Evolutionary conservation across 805 yeast genomes (phyloP).

Genomic region (Sugiyamaella americana): DNA sequence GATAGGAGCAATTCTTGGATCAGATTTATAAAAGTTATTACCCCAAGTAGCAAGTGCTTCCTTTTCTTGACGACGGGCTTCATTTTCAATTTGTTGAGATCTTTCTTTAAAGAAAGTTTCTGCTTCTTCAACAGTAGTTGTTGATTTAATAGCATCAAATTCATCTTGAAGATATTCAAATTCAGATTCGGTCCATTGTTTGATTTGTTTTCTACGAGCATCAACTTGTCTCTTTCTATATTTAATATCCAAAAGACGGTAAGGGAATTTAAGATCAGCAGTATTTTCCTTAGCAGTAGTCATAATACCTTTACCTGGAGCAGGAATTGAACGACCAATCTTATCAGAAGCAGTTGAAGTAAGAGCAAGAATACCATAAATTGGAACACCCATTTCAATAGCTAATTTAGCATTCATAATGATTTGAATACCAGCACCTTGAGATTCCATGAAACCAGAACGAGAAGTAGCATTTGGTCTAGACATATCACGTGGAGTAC

Average conservation of each 20-base stretch:
- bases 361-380: constrained; percentile 89
- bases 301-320: constrained; percentile 99
- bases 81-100: constrained; percentile 78
- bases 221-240: constrained; percentile 91
- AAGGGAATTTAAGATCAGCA: constrained; percentile 67
- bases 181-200: constrained; percentile 81
- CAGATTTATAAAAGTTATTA: constrained; percentile 84
- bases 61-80: constrained; percentile 75
- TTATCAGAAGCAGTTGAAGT: constrained; percentile 97
- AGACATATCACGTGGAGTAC: constrained; percentile 98
- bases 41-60: constrained; percentile 94
- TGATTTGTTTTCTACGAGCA: constrained; percentile 69
- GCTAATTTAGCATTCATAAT: constrained; percentile 95
- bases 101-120: constrained; percentile 65
- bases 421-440: constrained; percentile 97
- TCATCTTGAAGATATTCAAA: constrained; percentile 64
- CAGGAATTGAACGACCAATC: constrained; percentile 98
- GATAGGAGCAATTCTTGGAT: constrained; percentile 92
- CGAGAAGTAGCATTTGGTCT: constrained; percentile 96
- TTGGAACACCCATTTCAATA: constrained; percentile 97
- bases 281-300: constrained; percentile 95
- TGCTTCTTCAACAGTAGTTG: constrained; percentile 38
- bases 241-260: constrained; percentile 78
- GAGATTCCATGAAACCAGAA: constrained; percentile 98
- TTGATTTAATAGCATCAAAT: constrained; percentile 45